Evolutionary conservation across 352 stramenopile genomes (phyloP).

Genomic region (Stephanocyclus meneghinianus): DNA sequence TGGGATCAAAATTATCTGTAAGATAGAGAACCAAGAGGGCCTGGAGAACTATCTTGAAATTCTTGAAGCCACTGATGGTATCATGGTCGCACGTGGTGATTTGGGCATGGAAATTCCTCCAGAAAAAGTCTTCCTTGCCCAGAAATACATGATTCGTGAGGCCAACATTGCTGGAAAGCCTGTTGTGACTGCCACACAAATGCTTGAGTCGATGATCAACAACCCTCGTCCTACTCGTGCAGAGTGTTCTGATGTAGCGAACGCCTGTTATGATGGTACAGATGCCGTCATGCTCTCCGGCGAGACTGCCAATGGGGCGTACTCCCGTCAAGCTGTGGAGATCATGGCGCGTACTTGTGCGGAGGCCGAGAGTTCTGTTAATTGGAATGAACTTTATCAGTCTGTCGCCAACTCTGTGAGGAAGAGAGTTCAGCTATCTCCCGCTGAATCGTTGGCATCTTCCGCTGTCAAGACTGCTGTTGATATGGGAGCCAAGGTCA

Average conservation of each 20-base stretch:
- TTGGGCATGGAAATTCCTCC: constrained; percentile 96
- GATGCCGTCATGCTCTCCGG: constrained; percentile 97
- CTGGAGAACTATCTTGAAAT: constrained; percentile 92
- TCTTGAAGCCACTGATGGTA: constrained; percentile 93
- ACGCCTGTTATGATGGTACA: constrained; percentile 96
- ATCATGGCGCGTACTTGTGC: constrained; percentile 89
- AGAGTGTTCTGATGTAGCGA: constrained; percentile 98
- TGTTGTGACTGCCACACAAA: constrained; percentile 99
- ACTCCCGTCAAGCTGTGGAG: constrained; percentile 91
- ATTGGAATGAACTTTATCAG: constrained; percentile 93
- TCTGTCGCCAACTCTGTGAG: constrained; percentile 81
- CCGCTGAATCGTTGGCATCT: constrained; percentile 93
- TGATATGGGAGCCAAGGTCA: constrained; percentile 93
- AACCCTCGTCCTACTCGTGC: constrained; percentile 96
- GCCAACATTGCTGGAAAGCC: constrained; percentile 95
- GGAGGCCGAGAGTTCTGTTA: constrained; percentile 93
- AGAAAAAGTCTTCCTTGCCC: constrained; percentile 96
- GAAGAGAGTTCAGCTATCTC: constrained; percentile 72
- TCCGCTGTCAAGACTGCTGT: constrained; percentile 97
- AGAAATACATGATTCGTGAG: constrained; percentile 98
- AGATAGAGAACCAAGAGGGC: constrained; percentile 97
- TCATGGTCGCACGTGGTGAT: constrained; percentile 98
- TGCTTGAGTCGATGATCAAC: constrained; percentile 98
- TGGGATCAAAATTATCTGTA: constrained; percentile 92
- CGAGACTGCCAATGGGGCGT: constrained; percentile 96